Conservation (phyloP, 1,284 basidiomycete genomes). For the Athelia sp. region DNA sequence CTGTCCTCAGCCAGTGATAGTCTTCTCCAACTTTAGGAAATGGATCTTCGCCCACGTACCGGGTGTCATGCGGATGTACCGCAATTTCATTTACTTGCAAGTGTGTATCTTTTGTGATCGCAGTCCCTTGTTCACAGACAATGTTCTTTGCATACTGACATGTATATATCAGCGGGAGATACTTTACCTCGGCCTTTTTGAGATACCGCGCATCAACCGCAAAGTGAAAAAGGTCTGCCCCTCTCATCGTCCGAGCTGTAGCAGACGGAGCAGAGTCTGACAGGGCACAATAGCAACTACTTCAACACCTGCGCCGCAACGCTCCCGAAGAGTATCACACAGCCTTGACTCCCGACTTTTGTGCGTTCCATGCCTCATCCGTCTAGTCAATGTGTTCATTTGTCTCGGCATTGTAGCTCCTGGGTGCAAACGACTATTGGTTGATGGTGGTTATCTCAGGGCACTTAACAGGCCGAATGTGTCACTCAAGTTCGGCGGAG, state of each 20-base stretch:
- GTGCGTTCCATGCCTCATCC: conserved; percentile 20
- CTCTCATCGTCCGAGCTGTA: background rate
- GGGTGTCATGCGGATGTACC: conserved; percentile 28
- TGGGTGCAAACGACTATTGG: conserved; percentile 33
- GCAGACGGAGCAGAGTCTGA: too few relatives aligned
- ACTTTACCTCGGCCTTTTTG: conserved; percentile 13
- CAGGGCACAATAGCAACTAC: too few relatives aligned
- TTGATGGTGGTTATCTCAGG: conserved; percentile 30
- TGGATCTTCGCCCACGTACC: conserved; percentile 37
- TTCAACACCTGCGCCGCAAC: conserved; percentile 27
- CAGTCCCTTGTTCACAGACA: too few relatives aligned
- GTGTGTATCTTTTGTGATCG: conserved; percentile 14
- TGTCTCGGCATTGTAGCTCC: conserved; percentile 19
- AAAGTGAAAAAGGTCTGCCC: conserved; percentile 4
- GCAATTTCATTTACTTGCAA: conserved; percentile 25
- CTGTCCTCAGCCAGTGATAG: conserved; percentile 19
- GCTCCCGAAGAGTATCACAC: conserved; percentile 36
- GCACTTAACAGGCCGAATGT: conserved; percentile 35
- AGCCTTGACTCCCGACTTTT: conserved; percentile 36
- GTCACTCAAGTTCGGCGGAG: conserved; percentile 28
- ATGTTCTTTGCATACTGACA: too few relatives aligned
- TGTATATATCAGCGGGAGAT: too few relatives aligned
- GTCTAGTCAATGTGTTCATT: conserved; percentile 4
- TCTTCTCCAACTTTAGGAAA: conserved; percentile 24
- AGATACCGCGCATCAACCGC: conserved; percentile 8